A percentile compares a stretch with the other conserved stretches of the same genome.
Conservation (phyloP, 805 yeast genomes). For the Nakazawaea ernobii region DNA sequence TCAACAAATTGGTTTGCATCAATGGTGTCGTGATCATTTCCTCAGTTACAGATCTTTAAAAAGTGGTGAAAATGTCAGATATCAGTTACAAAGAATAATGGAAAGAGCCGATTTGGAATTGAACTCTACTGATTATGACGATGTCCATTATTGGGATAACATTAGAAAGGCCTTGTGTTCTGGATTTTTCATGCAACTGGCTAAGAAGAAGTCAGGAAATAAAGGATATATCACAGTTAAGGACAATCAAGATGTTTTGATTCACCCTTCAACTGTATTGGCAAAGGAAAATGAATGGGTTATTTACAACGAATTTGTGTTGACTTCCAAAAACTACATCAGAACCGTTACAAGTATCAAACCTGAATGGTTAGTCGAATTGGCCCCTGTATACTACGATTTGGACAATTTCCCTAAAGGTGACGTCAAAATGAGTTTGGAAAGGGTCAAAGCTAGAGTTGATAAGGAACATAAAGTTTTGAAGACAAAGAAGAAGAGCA, state of each 20-base stretch:
- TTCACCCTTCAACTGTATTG: constrained; percentile 90
- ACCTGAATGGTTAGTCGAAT: constrained; percentile 88
- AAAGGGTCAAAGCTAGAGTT: constrained; percentile 47
- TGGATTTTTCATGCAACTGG: constrained; percentile 99
- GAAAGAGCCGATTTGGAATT: constrained; percentile 71
- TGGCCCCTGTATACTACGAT: constrained; percentile 70
- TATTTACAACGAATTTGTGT: constrained; percentile 89
- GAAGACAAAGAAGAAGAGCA: constrained; percentile 13
- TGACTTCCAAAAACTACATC: constrained; percentile 89
- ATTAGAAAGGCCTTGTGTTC: constrained; percentile 80
- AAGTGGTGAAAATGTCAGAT: constrained; percentile 82
- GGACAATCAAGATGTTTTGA: constrained; percentile 91
- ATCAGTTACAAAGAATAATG: constrained; percentile 81
- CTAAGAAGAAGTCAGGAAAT: constrained; percentile 78
- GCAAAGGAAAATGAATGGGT: constrained; percentile 92
- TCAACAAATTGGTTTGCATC: constrained; percentile 52
- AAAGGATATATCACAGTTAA: constrained; percentile 88
- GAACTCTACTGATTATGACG: constrained; percentile 60
- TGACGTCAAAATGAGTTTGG: constrained; percentile 65
- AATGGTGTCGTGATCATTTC: constrained; percentile 92
- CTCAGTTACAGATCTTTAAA: constrained; percentile 77
- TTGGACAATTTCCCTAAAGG: constrained; percentile 59
- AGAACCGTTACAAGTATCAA: constrained; percentile 87
- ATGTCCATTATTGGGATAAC: constrained; percentile 63
- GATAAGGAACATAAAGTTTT: constrained; percentile 33